Conservation (phyloP, 306 rosid genomes). For the Spatholobus suberectus region DNA sequence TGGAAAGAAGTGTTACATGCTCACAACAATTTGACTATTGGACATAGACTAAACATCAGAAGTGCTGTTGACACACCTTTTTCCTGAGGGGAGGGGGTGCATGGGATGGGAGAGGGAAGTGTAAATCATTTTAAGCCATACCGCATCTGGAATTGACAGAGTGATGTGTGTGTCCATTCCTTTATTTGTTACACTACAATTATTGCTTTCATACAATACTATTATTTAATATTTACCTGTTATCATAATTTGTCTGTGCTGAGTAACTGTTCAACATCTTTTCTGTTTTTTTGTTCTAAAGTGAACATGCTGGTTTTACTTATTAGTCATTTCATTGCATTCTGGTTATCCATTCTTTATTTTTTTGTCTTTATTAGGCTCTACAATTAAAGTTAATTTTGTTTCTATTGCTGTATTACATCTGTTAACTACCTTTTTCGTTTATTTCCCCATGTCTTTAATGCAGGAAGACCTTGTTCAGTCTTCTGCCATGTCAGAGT, state of each 20-base stretch:
- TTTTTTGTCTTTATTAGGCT: not conserved
- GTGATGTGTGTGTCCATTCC: constrained; percentile 17
- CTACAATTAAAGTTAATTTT: not conserved
- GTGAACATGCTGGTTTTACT: not conserved
- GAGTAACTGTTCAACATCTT: not conserved
- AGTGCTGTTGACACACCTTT: not conserved
- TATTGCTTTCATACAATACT: not conserved
- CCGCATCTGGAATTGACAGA: constrained; percentile 7
- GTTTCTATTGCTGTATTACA: not conserved
- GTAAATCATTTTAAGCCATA: not conserved
- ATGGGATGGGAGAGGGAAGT: not conserved
- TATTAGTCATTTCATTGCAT: not conserved
- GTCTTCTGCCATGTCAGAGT: constrained; percentile 71
- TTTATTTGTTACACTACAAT: constrained; percentile 1
- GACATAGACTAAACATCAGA: not conserved
- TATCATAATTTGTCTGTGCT: not conserved
- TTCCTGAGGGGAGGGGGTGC: not conserved
- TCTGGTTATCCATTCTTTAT: not conserved
- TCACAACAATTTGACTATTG: not conserved
- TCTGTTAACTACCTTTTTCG: constrained; percentile 1
- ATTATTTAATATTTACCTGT: not conserved
- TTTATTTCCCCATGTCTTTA: constrained; percentile 10
- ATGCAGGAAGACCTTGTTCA: constrained; percentile 68
- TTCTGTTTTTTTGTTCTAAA: not conserved
- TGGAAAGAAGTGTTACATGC: constrained; percentile 25